These are phyloP conservation scores for Circinella minor DNA, from an alignment of 371 early-diverging fungal genomes.

Conservation along the genomic window DNA sequence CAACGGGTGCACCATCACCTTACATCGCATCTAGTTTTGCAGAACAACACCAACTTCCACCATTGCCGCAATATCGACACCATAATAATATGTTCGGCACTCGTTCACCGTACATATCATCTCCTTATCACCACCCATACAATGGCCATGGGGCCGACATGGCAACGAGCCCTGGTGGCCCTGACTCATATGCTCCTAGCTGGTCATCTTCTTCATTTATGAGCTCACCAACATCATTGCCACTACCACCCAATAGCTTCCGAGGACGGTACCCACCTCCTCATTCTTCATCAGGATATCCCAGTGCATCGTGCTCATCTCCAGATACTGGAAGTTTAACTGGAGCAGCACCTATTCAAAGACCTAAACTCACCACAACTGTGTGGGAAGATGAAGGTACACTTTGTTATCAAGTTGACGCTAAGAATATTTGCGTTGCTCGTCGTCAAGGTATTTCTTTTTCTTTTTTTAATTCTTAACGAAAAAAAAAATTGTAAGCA, in stretches of 20 bases:
- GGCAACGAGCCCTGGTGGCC: background rate
- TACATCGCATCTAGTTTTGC: slow-evolving; percentile 24
- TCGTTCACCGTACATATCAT: background rate
- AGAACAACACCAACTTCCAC: slow-evolving; percentile 26
- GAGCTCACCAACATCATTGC: slow-evolving; percentile 16
- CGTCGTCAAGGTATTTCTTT: slow-evolving; percentile 66
- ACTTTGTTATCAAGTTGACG: slow-evolving; percentile 81
- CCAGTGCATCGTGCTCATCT: slow-evolving; percentile 9
- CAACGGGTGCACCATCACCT: slow-evolving; percentile 23
- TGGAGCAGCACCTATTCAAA: slow-evolving; percentile 39
- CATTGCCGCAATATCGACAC: slow-evolving; percentile 30
- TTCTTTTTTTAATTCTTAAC: background rate
- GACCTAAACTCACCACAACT: slow-evolving; percentile 74
- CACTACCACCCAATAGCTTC: slow-evolving; percentile 20
- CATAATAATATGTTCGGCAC: slow-evolving; percentile 24
- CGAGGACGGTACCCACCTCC: background rate
- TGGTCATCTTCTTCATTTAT: slow-evolving; percentile 20
- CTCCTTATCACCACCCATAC: slow-evolving; percentile 9
- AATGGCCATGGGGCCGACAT: slow-evolving; percentile 10
- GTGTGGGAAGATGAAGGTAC: slow-evolving; percentile 87
- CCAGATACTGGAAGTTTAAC: background rate
- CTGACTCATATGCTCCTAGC: slow-evolving; percentile 8
- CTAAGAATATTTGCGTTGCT: slow-evolving; percentile 79
- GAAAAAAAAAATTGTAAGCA: background rate
- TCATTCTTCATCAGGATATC: slow-evolving; percentile 13